These are phyloP conservation scores for Sporisorium graminicola DNA, from an alignment of 1,284 basidiomycete species.

Conservation along the genomic window DNA sequence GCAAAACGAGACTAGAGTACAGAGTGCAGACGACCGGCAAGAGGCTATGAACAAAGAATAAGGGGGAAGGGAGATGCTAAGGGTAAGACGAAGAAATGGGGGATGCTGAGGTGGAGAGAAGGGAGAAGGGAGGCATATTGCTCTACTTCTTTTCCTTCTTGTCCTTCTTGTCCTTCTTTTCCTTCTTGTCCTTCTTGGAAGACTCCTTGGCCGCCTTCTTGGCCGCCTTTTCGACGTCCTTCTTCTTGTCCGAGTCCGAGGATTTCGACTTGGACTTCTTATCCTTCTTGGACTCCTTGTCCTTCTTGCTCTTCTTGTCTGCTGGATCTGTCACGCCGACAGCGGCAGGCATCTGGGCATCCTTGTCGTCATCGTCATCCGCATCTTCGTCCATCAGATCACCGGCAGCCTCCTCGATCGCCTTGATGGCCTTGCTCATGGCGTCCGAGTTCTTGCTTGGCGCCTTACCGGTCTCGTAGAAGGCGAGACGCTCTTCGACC, in stretches of 20 bases:
- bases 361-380: conserved; percentile 75
- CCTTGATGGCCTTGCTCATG: conserved; percentile 86
- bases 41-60: neutral
- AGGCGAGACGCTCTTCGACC: conserved; percentile 93
- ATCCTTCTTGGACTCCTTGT: conserved; percentile 76
- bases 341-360: conserved; percentile 72
- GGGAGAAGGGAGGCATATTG: neutral
- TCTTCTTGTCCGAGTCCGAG: conserved; percentile 49
- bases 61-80: neutral
- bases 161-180: conserved; percentile 37
- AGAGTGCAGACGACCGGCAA: conserved; percentile 9
- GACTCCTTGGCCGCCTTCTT: conserved; percentile 62
- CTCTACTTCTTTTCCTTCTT: conserved; percentile 36
- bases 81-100: neutral
- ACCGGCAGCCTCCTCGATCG: conserved; percentile 79
- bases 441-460: conserved; percentile 68
- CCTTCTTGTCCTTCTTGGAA: conserved; percentile 57
- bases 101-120: neutral
- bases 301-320: conserved; percentile 75
- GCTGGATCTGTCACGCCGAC: conserved; percentile 59
- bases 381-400: conserved; percentile 79
- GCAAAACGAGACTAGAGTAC: conserved; percentile 36
- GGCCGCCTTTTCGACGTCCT: conserved; percentile 61
- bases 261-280: conserved; percentile 74
- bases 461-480: conserved; percentile 79